These are phyloP conservation scores for Fraxinus ornus DNA, from an alignment of 305 asterid species.

Conservation along the genomic window DNA sequence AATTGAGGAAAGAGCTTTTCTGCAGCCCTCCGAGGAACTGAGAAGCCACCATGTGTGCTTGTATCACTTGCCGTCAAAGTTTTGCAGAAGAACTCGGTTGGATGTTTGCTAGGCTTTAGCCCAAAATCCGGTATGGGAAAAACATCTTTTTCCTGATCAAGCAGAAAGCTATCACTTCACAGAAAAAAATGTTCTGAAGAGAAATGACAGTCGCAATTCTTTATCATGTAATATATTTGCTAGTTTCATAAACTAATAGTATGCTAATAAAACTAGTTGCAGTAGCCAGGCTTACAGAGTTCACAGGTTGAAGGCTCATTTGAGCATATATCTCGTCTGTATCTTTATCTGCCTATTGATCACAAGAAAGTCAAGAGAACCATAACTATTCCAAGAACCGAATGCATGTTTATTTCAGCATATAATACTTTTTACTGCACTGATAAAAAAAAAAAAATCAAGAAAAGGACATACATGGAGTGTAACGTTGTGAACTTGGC, in stretches of 20 bases:
- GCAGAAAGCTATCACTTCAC: slow-evolving; percentile 19
- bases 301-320: slow-evolving; percentile 89
- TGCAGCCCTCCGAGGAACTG: slow-evolving; percentile 93
- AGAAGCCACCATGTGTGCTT: slow-evolving; percentile 94
- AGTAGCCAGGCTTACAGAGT: slow-evolving; percentile 53
- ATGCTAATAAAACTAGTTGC: background rate
- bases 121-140: slow-evolving; percentile 87
- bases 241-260: background rate
- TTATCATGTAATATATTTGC: background rate
- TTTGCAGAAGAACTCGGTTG: slow-evolving; percentile 93
- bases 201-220: background rate
- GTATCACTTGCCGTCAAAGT: slow-evolving; percentile 93
- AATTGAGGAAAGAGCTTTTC: slow-evolving; percentile 87
- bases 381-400: background rate
- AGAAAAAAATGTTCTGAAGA: background rate
- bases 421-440: background rate
- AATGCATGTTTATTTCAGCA: background rate
- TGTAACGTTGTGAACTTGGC: slow-evolving; percentile 88
- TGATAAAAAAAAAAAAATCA: background rate
- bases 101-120: slow-evolving; percentile 68
- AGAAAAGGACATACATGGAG: slow-evolving; percentile 58
- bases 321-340: slow-evolving; percentile 94
- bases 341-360: slow-evolving; percentile 82
- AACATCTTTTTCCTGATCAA: slow-evolving; percentile 75
- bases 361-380: slow-evolving; percentile 12